Base-by-base conservation (phyloP, 1,139 yeast genomes). In the Saccharomyces hybrid region DNA sequence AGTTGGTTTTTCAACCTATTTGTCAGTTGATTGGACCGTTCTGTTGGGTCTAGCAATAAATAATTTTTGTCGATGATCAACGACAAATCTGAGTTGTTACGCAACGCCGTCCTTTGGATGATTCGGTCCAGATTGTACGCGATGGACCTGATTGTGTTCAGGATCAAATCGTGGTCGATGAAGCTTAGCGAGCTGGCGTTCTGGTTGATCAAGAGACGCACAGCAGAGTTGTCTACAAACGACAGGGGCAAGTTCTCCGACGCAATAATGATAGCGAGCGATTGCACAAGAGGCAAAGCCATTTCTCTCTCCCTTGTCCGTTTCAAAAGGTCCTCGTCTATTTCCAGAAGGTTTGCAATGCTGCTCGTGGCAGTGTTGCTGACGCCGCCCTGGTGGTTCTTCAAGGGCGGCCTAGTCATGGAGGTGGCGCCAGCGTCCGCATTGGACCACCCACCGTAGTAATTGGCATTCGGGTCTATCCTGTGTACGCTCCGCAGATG, bases 171-270 rank as follows among this genome's bases (percentile, higher is more conserved):
- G 26, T 28, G 34, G 26, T 54, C 51, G 11, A 38, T 38, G 44
- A 38, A 38, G 12, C 44, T 38, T 16, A 38, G 24, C 7, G 44
- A 38, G 26, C 19, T 29, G 58, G 54, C n/a, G 54, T 9, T 32
- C 52, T 54, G 27, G 54, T 47, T 26, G 55, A 48, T 42, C 44
- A 60, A 46, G 14, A 58, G 6, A n/a, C 42, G 42, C 21, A 60
- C 53, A 9, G 60, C 52, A 12, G 57, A 46, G 50, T 60, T 56
- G 2, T 51, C 47, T 7, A 53, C 47, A 46, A 60, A 58, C 8
- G 53, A 44, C 16, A 57, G 44, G 24, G 61, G 55, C 47, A 60
- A 52, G 48, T 60, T 60, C 51, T 60, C 60, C 7, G 62, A 57
- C 2, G 62, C 62, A 9, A 60, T 52, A 11, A 60, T 55, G 2